Evolutionary conservation across 2,329 filamentous ascomycete genomes (phyloP).

Genomic region (Xylaria sp.): DNA sequence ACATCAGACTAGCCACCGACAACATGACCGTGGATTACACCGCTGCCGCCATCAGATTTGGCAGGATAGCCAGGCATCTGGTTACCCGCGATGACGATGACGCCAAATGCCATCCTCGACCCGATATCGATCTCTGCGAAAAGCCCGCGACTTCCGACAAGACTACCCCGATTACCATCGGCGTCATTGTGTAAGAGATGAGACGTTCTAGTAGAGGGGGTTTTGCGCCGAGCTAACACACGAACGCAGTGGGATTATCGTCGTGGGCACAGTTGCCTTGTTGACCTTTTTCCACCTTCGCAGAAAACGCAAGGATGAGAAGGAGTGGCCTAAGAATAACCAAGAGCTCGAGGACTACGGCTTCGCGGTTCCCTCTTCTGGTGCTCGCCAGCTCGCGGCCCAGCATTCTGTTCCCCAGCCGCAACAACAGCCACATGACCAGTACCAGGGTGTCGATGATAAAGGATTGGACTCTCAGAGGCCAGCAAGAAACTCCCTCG

Average conservation of each 20-base stretch:
- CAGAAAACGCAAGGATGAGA: conserved; percentile 42
- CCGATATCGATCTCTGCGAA: conserved; percentile 48
- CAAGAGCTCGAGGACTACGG: conserved; percentile 51
- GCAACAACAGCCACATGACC: conserved; percentile 18
- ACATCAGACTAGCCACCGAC: neutral
- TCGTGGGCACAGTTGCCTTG: conserved; percentile 34
- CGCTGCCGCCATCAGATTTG: conserved; percentile 30
- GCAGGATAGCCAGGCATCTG: conserved; percentile 39
- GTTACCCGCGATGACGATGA: conserved; percentile 37
- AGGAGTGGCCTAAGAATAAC: conserved; percentile 48
- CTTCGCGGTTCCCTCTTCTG: conserved; percentile 32
- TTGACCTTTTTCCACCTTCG: conserved; percentile 46
- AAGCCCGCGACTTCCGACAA: conserved; percentile 42
- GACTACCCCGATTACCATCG: conserved; percentile 42
- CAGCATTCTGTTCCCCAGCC: conserved; percentile 1
- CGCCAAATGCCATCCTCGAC: conserved; percentile 43
- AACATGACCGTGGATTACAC: conserved; percentile 32
- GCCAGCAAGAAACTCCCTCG: conserved; percentile 24
- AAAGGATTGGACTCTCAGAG: conserved; percentile 19
- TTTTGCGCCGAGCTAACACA: conserved; percentile 14
- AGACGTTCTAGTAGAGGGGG: neutral
- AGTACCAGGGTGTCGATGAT: conserved; percentile 13
- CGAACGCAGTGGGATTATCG: conserved; percentile 41
- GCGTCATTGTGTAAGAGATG: conserved; percentile 42
- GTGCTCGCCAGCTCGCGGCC: conserved; percentile 27